phyloP scores from a whole-genome alignment of 2,329 filamentous ascomycete genomes.

The Arthrobotrys megalospora region DNA sequence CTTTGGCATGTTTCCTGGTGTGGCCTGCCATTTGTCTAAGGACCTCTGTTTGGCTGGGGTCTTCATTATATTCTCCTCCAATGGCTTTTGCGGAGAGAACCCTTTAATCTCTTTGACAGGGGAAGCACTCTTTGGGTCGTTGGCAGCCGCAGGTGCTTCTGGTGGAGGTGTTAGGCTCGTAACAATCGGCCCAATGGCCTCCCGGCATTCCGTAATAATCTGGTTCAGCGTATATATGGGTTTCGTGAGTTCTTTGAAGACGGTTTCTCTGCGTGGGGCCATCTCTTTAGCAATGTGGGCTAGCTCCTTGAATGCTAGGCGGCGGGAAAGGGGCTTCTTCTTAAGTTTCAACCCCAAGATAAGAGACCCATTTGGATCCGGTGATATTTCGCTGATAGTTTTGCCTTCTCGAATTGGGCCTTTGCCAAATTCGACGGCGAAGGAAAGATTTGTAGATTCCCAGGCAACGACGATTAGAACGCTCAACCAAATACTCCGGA shows the following conservation, averaged over 20 bases:
- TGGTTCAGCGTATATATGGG: conserved; percentile 62
- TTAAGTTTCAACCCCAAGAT: conserved; percentile 63
- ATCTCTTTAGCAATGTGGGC: conserved; percentile 61
- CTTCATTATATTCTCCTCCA: conserved; percentile 43
- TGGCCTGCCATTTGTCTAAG: conserved; percentile 53
- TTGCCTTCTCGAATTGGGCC: conserved; percentile 62
- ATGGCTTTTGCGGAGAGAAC: conserved; percentile 50
- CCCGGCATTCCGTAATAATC: conserved; percentile 63
- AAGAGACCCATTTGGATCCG: conserved; percentile 64
- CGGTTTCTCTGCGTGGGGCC: conserved; percentile 61
- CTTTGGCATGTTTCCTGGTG: conserved; percentile 50
- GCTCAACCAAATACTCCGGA: conserved; percentile 62
- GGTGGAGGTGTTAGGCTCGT: conserved; percentile 30
- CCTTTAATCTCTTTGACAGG: conserved; percentile 57
- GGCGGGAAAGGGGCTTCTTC: conserved; percentile 62
- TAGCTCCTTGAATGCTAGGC: conserved; percentile 63
- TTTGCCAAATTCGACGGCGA: conserved; percentile 63
- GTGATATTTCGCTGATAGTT: conserved; percentile 63
- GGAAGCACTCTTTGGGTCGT: conserved; percentile 21
- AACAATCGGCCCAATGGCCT: conserved; percentile 50
- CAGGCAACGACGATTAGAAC: conserved; percentile 61
- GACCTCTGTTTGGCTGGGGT: conserved; percentile 36
- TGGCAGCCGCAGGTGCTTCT: conserved; percentile 9
- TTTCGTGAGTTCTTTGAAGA: conserved; percentile 64
- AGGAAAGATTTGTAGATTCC: conserved; percentile 63